phyloP scores from a whole-genome alignment of 2,329 filamentous ascomycete species.

The Fusarium sp. region DNA sequence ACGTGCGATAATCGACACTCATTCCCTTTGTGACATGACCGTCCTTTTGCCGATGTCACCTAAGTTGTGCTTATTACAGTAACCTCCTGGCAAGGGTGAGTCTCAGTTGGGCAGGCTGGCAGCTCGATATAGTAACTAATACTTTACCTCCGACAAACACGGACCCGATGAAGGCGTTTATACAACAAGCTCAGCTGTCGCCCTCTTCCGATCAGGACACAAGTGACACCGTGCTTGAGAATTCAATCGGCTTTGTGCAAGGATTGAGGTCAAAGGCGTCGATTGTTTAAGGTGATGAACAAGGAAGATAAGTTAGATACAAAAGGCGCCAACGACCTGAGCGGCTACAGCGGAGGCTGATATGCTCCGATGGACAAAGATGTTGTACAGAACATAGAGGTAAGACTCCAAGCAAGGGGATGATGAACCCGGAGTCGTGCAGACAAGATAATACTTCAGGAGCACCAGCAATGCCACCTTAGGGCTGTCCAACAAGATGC shows the following conservation, averaged over 20 bases:
- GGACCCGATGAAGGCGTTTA: conserved; percentile 24
- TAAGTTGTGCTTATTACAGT: background rate
- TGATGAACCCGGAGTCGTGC: conserved; percentile 18
- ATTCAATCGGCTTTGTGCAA: conserved; percentile 19
- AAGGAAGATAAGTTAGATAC: background rate
- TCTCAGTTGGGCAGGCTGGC: conserved; percentile 13
- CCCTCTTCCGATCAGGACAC: conserved; percentile 12
- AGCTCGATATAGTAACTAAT: conserved; percentile 40
- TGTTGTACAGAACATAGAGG: conserved; percentile 8
- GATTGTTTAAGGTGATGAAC: background rate
- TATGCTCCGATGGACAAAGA: conserved; percentile 2
- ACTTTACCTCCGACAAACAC: conserved; percentile 20
- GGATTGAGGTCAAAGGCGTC: conserved; percentile 30
- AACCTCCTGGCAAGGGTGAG: conserved; percentile 18
- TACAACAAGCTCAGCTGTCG: conserved; percentile 10
- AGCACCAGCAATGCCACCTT: conserved; percentile 8
- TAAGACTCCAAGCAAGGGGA: background rate
- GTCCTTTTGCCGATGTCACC: conserved; percentile 18
- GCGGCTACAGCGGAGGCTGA: conserved; percentile 4
- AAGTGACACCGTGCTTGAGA: conserved; percentile 29
- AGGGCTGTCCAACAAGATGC: conserved; percentile 28
- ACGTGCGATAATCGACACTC: conserved; percentile 3
- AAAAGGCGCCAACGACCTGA: background rate
- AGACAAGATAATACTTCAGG: conserved; percentile 1
- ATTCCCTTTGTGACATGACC: background rate